Evolutionary conservation across 2,329 filamentous ascomycete species (phyloP).

Genomic region (Fusarium pseudocircinatum): DNA sequence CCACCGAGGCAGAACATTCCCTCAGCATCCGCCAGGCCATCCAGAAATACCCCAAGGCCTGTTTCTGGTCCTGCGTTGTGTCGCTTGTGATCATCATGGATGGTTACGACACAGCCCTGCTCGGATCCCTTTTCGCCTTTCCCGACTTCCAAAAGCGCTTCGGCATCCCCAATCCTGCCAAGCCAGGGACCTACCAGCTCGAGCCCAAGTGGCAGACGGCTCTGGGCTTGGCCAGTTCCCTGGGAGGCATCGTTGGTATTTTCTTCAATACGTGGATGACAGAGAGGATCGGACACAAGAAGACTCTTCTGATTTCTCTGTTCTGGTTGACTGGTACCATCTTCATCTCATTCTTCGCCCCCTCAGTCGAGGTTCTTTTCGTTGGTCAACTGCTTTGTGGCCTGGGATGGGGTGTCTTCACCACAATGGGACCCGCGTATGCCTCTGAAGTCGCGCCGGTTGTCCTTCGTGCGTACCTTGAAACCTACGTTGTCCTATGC

Average conservation of each 20-base stretch:
- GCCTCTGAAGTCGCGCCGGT: constrained; percentile 56
- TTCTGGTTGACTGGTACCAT: constrained; percentile 45
- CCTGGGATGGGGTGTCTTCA: constrained; percentile 55
- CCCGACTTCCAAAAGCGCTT: constrained; percentile 20
- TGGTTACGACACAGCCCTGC: constrained; percentile 44
- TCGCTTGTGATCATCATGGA: constrained; percentile 51
- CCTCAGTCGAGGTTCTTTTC: constrained; percentile 51
- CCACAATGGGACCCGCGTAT: constrained; percentile 54
- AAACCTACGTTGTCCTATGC: constrained; percentile 54
- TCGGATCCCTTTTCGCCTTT: constrained; percentile 45
- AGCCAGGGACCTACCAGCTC: constrained; percentile 4
- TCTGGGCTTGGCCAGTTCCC: not conserved
- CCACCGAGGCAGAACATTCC: not conserved
- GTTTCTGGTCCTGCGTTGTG: constrained; percentile 45
- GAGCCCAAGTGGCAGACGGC: constrained; percentile 6
- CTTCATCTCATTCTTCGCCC: constrained; percentile 47
- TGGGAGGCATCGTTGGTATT: constrained; percentile 30
- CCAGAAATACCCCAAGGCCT: constrained; percentile 33
- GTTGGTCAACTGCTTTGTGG: constrained; percentile 58
- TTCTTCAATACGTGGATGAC: constrained; percentile 33
- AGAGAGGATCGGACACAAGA: constrained; percentile 44
- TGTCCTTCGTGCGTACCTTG: constrained; percentile 53
- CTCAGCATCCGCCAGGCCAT: not conserved
- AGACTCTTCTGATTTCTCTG: constrained; percentile 60
- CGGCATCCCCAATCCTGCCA: not conserved